phyloP scores from a whole-genome alignment of 305 asterid genomes.

The Ilex paraguariensis region DNA sequence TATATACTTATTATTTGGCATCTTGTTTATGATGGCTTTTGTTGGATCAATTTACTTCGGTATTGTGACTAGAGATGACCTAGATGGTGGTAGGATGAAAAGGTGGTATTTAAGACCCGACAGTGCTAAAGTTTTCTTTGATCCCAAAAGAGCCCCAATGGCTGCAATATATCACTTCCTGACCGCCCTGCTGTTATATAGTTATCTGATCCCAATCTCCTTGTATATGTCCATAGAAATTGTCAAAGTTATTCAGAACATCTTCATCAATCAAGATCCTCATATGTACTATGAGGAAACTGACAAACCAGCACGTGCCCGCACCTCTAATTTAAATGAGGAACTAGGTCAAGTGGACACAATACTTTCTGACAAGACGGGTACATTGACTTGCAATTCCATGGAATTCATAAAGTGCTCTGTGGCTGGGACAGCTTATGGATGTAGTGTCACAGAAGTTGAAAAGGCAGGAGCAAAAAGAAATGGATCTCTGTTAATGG shows the following conservation, averaged over 20 bases:
- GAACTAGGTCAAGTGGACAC: slow-evolving; percentile 93
- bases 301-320: slow-evolving; percentile 87
- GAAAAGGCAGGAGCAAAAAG: slow-evolving; percentile 77
- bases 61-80: slow-evolving; percentile 51
- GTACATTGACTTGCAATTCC: slow-evolving; percentile 89
- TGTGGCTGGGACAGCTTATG: slow-evolving; percentile 81
- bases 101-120: slow-evolving; percentile 82
- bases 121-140: slow-evolving; percentile 52
- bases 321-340: slow-evolving; percentile 88
- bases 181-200: slow-evolving; percentile 76
- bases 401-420: slow-evolving; percentile 97
- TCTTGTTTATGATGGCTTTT: slow-evolving; percentile 53
- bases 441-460: slow-evolving; percentile 76
- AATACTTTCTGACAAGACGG: slow-evolving; percentile 88
- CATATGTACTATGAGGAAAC: slow-evolving; percentile 86
- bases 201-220: slow-evolving; percentile 81
- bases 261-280: slow-evolving; percentile 73
- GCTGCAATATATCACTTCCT: slow-evolving; percentile 76
- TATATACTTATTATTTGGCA: slow-evolving; percentile 59
- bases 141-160: slow-evolving; percentile 58
- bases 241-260: slow-evolving; percentile 89
- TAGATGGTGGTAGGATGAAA: slow-evolving; percentile 31
- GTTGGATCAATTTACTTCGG: slow-evolving; percentile 79
- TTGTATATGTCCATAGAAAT: slow-evolving; percentile 83
- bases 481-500: slow-evolving; percentile 55